These are phyloP conservation scores for Chaetoscypha palmicola DNA, from an alignment of 2,329 filamentous ascomycete genomes.

Conservation along the genomic window DNA sequence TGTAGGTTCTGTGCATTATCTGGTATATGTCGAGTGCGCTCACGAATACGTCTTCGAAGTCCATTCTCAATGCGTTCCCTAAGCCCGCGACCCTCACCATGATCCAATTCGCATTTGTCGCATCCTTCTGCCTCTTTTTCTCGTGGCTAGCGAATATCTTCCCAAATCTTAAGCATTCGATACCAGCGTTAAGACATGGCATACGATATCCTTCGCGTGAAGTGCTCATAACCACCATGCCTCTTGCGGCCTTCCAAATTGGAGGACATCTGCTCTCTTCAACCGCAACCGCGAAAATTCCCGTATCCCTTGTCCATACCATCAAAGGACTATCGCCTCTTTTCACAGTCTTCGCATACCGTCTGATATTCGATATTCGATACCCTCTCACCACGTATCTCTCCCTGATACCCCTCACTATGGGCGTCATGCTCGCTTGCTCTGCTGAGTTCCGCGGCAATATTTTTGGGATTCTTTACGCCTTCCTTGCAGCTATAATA, in stretches of 20 bases:
- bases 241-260: conserved; percentile 86
- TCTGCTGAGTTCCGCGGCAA: conserved; percentile 87
- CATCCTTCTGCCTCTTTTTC: conserved; percentile 74
- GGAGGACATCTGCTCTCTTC: conserved; percentile 90
- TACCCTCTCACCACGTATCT: conserved; percentile 84
- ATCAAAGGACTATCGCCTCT: conserved; percentile 96
- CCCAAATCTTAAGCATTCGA: conserved; percentile 58
- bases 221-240: conserved; percentile 80
- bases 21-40: conserved; percentile 96
- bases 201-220: conserved; percentile 75
- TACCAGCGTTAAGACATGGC: conserved; percentile 77
- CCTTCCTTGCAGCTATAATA: conserved; percentile 81
- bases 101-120: conserved; percentile 89
- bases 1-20: conserved; percentile 71
- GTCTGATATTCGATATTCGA: conserved; percentile 78
- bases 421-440: conserved; percentile 94
- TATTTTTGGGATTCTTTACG: conserved; percentile 81
- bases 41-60: conserved; percentile 96
- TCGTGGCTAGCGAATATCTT: conserved; percentile 69
- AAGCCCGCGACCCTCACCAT: conserved; percentile 89
- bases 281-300: conserved; percentile 88
- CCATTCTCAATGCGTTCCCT: conserved; percentile 84
- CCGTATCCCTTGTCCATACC: conserved; percentile 93
- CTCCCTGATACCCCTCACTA: conserved; percentile 80
- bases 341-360: conserved; percentile 91